phyloP scores from a whole-genome alignment of 305 asterid species.

The Caryopteris hybrid region DNA sequence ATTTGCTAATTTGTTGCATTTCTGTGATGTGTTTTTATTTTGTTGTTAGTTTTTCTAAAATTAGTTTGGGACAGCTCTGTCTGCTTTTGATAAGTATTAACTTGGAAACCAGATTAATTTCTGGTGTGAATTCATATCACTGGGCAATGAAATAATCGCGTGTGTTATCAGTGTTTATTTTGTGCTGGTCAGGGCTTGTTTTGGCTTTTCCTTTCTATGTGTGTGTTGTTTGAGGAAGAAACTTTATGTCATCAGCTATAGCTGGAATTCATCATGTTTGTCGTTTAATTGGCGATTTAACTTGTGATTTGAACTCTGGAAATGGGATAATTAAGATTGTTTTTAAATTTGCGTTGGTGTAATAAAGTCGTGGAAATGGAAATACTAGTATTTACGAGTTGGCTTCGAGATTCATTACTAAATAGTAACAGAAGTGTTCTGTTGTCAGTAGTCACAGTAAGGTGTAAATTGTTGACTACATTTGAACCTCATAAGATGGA shows the following conservation, averaged over 20 bases:
- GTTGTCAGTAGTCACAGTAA: too few relatives aligned
- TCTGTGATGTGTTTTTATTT: background rate
- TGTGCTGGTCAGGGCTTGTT: background rate
- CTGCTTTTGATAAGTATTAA: background rate
- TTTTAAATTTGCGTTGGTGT: background rate
- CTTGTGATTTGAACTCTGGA: background rate
- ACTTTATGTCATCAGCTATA: background rate
- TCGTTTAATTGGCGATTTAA: too few relatives aligned
- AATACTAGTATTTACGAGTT: too few relatives aligned
- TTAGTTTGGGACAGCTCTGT: background rate
- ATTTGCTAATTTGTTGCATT: background rate
- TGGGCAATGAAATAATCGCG: background rate
- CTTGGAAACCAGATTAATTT: background rate
- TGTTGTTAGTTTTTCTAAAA: background rate
- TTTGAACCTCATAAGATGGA: background rate
- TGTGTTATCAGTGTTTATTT: background rate
- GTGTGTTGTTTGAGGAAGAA: slow-evolving; percentile 4
- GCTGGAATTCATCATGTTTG: too few relatives aligned
- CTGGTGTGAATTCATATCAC: background rate
- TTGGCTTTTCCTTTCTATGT: background rate
- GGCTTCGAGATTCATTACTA: background rate
- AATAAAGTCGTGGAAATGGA: too few relatives aligned
- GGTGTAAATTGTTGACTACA: too few relatives aligned
- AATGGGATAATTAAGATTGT: background rate
- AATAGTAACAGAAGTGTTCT: too few relatives aligned